Conservation (phyloP, 331 rosid species). For the Malus hybrid region DNA sequence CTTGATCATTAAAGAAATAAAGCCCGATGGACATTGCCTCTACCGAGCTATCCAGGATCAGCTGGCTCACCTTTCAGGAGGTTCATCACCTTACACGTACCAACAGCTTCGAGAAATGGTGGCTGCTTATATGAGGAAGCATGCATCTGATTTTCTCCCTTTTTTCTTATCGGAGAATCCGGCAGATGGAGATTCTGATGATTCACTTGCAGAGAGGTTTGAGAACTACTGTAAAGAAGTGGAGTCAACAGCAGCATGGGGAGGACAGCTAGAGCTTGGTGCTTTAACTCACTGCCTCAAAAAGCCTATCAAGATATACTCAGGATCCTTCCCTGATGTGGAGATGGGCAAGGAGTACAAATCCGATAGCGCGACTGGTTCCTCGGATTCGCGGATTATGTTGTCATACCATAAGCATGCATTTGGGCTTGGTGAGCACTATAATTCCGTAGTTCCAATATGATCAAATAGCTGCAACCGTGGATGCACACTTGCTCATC, state of each 20-base stretch:
- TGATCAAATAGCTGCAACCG: conserved; percentile 21
- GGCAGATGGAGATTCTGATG: conserved; percentile 40
- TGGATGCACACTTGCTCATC: not conserved
- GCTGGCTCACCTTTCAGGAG: conserved; percentile 45
- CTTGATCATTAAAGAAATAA: conserved; percentile 62
- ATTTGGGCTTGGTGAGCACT: conserved; percentile 94
- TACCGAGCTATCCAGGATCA: conserved; percentile 89
- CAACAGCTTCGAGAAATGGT: conserved; percentile 77
- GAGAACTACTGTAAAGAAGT: conserved; percentile 83
- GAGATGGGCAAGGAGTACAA: conserved; percentile 97
- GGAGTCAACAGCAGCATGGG: conserved; percentile 83
- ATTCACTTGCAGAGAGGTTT: conserved; percentile 45
- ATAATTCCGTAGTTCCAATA: conserved; percentile 71
- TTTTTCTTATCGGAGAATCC: conserved; percentile 65
- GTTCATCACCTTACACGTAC: conserved; percentile 52
- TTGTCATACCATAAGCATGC: conserved; percentile 90
- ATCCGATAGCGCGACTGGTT: conserved; percentile 21
- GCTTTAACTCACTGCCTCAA: conserved; percentile 78
- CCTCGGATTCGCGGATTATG: conserved; percentile 43
- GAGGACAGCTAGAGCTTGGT: conserved; percentile 94
- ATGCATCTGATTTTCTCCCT: conserved; percentile 65
- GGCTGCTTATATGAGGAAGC: conserved; percentile 70
- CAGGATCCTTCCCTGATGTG: conserved; percentile 95
- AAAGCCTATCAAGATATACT: conserved; percentile 74
- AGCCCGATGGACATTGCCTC: conserved; percentile 98